Evolutionary conservation across 331 rosid genomes (phyloP).

Genomic region (Erythrophleum ivorense): DNA sequence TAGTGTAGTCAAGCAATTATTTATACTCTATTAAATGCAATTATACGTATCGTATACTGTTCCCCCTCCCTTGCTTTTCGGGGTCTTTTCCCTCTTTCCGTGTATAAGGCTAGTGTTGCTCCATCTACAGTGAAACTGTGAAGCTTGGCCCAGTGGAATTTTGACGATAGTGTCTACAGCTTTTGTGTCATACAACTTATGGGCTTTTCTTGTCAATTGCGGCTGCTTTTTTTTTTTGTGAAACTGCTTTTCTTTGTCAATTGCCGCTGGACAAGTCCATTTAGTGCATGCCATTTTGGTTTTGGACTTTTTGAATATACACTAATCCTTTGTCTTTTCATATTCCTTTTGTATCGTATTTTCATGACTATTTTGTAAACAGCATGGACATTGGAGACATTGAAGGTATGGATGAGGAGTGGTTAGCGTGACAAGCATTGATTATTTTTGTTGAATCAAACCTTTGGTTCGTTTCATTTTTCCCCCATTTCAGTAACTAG

Average conservation of each 20-base stretch:
- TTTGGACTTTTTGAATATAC: neutral
- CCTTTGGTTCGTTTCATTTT: conserved; percentile 23
- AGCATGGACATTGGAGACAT: conserved; percentile 76
- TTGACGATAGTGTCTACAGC: neutral
- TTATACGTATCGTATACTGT: neutral
- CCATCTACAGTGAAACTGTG: neutral
- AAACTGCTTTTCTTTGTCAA: neutral
- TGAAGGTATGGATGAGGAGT: conserved; percentile 68
- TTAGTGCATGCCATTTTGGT: neutral
- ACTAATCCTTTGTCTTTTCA: conserved; percentile 17
- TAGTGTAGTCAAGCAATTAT: neutral
- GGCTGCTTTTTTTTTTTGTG: conserved; percentile 11
- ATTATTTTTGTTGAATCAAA: conserved; percentile 51
- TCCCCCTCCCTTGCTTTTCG: neutral
- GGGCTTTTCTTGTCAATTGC: conserved; percentile 19
- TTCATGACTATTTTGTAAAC: conserved; percentile 7
- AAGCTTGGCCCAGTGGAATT: conserved; percentile 15
- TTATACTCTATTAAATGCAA: neutral
- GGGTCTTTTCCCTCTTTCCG: neutral
- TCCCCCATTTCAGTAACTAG: neutral
- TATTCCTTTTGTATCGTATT: conserved; percentile 7
- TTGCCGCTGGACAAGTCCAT: neutral
- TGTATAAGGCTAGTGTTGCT: neutral
- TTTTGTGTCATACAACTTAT: conserved; percentile 36
- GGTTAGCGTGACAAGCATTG: conserved; percentile 66